A percentile compares a stretch with the other conserved stretches of the same genome.
Conservation (phyloP, 805 yeast species). For the Hemisphaericaspora nanyangensis region DNA sequence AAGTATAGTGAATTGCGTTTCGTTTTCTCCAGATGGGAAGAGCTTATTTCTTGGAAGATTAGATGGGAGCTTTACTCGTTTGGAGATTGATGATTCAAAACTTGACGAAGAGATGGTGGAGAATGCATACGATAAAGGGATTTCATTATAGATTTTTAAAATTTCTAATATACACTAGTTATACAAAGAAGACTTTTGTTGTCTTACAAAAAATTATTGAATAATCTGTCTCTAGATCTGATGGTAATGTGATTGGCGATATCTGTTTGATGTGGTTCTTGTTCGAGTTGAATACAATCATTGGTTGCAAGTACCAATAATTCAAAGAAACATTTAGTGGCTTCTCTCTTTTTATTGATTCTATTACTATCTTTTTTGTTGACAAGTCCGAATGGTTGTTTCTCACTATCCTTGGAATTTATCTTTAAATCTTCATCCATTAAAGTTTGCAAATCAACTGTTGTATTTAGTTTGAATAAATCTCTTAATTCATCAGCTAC, state of each 20-base stretch:
- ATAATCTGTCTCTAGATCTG: slow-evolving; percentile 39
- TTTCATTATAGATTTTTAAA: neutral
- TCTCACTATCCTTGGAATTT: slow-evolving; percentile 9
- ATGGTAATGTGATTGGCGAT: slow-evolving; percentile 61
- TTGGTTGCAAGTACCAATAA: slow-evolving; percentile 75
- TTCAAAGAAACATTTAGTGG: slow-evolving; percentile 76
- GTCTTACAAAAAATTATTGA: slow-evolving; percentile 9
- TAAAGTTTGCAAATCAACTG: slow-evolving; percentile 34
- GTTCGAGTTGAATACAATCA: slow-evolving; percentile 63
- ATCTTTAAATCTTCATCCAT: slow-evolving; percentile 32
- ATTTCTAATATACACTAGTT: neutral
- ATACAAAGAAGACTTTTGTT: neutral
- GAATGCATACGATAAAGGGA: neutral
- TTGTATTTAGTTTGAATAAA: slow-evolving; percentile 14
- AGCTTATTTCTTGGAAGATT: slow-evolving; percentile 18
- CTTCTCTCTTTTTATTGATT: slow-evolving; percentile 49
- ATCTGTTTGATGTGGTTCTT: slow-evolving; percentile 29
- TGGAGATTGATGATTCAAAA: neutral
- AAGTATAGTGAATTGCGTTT: slow-evolving; percentile 4
- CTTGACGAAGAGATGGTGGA: neutral
- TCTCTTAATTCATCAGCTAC: slow-evolving; percentile 47
- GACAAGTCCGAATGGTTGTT: slow-evolving; percentile 7
- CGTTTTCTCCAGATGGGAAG: slow-evolving; percentile 17
- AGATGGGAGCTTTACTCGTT: slow-evolving; percentile 13
- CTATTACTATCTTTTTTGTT: slow-evolving; percentile 9